A percentile compares a stretch with the other conserved stretches of the same genome.
These are phyloP conservation scores for Mycotypha africana DNA, from an alignment of 371 early-diverging fungal genomes.

Conservation along the genomic window DNA sequence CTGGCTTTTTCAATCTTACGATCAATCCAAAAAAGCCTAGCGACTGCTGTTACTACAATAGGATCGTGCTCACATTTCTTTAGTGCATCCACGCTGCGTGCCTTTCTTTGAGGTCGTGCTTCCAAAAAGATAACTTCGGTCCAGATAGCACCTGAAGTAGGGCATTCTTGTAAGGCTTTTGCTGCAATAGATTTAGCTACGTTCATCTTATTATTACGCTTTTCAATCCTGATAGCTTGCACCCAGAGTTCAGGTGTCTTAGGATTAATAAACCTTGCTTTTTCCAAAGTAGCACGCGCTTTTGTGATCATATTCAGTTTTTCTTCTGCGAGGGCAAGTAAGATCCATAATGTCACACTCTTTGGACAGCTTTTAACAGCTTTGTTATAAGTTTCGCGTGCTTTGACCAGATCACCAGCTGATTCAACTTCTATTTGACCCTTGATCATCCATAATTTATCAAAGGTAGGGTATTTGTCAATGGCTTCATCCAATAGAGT, in stretches of 20 bases:
- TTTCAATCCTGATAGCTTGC: constrained; percentile 83
- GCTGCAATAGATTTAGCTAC: constrained; percentile 80
- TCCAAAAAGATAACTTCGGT: constrained; percentile 85
- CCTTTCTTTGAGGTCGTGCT: constrained; percentile 83
- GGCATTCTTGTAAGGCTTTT: constrained; percentile 91
- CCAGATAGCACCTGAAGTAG: constrained; percentile 84
- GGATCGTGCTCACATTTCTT: constrained; percentile 87
- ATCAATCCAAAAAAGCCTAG: constrained; percentile 90
- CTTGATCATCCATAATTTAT: constrained; percentile 92
- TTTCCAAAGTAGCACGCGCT: constrained; percentile 84
- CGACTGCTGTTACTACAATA: constrained; percentile 77
- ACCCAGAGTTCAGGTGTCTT: constrained; percentile 82
- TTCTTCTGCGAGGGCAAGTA: constrained; percentile 77
- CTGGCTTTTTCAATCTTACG: constrained; percentile 91
- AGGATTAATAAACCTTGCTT: constrained; percentile 81
- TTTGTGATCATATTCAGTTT: constrained; percentile 66
- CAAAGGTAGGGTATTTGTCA: constrained; percentile 66
- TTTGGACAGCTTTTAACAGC: constrained; percentile 81
- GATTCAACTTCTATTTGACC: constrained; percentile 74
- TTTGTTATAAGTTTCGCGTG: constrained; percentile 69
- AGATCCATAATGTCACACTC: constrained; percentile 77
- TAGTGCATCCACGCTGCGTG: constrained; percentile 85
- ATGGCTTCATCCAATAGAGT: constrained; percentile 68
- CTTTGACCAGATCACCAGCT: constrained; percentile 52
- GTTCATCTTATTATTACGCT: constrained; percentile 59